Conservation (phyloP, 1,284 basidiomycete genomes). For the Taiwanofungus camphoratus region DNA sequence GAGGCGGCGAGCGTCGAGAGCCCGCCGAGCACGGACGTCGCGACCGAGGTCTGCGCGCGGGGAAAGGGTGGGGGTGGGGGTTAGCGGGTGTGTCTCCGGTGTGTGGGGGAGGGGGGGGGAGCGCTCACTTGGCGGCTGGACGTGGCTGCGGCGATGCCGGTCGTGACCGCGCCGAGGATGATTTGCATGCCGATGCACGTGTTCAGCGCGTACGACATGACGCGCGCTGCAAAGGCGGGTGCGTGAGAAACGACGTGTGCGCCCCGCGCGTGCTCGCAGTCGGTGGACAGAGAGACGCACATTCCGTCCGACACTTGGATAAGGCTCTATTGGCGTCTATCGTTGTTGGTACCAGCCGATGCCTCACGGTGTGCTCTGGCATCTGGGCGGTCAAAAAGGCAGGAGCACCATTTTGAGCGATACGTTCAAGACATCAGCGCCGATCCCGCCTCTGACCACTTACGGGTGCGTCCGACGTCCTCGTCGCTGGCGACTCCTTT, state of each 20-base stretch:
- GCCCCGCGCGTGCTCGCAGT: too few relatives aligned
- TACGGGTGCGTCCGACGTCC: too few relatives aligned
- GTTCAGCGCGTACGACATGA: constrained; percentile 49
- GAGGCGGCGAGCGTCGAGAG: constrained; percentile 60
- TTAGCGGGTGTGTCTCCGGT: too few relatives aligned
- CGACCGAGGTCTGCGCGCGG: constrained; percentile 26
- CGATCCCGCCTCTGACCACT: background rate
- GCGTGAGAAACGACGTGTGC: background rate
- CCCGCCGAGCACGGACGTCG: constrained; percentile 38
- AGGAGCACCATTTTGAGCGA: background rate
- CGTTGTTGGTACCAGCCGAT: constrained; percentile 30
- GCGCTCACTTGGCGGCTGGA: constrained; percentile 31
- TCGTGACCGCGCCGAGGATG: constrained; percentile 60
- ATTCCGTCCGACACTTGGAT: constrained; percentile 16
- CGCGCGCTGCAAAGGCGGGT: constrained; percentile 31
- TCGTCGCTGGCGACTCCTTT: too few relatives aligned
- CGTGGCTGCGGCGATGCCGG: constrained; percentile 51
- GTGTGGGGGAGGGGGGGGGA: background rate
- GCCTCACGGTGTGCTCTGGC: constrained; percentile 20
- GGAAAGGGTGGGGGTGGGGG: constrained; percentile 2
- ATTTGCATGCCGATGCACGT: constrained; percentile 50
- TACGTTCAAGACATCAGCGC: background rate
- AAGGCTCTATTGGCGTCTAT: constrained; percentile 22
- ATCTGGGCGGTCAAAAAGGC: background rate
- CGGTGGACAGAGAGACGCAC: constrained; percentile 16